These are phyloP conservation scores for Lablab purpureus DNA, from an alignment of 306 rosid species.

Conservation along the genomic window DNA sequence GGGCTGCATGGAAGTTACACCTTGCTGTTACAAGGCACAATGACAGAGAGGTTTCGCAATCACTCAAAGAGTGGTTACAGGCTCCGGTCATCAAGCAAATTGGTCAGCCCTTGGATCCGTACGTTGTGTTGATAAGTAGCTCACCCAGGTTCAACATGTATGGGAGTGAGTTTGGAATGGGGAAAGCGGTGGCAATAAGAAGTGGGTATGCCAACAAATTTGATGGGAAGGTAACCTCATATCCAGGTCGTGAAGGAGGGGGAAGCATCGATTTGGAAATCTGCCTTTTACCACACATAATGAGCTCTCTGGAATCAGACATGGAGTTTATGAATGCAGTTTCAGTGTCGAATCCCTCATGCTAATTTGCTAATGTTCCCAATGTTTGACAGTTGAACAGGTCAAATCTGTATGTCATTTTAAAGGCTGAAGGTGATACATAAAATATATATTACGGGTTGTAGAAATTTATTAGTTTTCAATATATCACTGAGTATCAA, in stretches of 20 bases:
- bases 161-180: slow-evolving; percentile 81
- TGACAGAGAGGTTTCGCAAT: not conserved
- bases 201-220: slow-evolving; percentile 69
- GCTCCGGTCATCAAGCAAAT: not conserved
- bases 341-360: not conserved
- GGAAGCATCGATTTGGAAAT: slow-evolving; percentile 75
- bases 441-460: no score
- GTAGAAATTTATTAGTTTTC: no score
- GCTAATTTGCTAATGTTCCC: not conserved
- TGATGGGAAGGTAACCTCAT: slow-evolving; percentile 59
- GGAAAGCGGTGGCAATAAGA: slow-evolving; percentile 59
- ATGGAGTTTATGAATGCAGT: slow-evolving; percentile 54
- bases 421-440: no score
- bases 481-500: no score
- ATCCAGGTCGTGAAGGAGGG: slow-evolving; percentile 59
- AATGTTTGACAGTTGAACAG: not conserved
- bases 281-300: slow-evolving; percentile 49
- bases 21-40: not conserved
- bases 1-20: slow-evolving; percentile 23
- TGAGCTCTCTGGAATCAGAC: slow-evolving; percentile 65
- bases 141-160: slow-evolving; percentile 69
- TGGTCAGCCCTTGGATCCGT: slow-evolving; percentile 10
- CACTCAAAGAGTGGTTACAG: slow-evolving; percentile 41
- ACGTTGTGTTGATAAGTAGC: slow-evolving; percentile 56
- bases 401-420: not conserved